A percentile compares a stretch with the other conserved stretches of the same genome.
These are phyloP conservation scores for Fusarium virguliforme DNA, from an alignment of 2,329 filamentous ascomycete species.

Conservation along the genomic window DNA sequence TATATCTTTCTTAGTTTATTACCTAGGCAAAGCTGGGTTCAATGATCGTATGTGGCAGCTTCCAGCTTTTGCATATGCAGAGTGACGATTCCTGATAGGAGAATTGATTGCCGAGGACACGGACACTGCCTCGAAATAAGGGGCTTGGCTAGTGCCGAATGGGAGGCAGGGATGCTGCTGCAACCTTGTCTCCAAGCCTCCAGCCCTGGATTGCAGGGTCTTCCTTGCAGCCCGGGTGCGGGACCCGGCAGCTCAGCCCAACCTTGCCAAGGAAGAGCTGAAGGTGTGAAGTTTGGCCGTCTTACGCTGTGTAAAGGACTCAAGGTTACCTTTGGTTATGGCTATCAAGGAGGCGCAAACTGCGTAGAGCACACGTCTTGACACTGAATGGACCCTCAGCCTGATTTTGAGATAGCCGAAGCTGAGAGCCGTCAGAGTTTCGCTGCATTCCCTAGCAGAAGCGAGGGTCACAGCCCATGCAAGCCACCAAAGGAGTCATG, in stretches of 20 bases:
- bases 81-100: not conserved
- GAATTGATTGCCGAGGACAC: constrained; percentile 5
- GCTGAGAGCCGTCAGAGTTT: not conserved
- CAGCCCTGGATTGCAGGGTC: not conserved
- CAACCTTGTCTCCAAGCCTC: not conserved
- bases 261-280: not conserved
- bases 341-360: not conserved
- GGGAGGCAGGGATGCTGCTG: constrained; percentile 1
- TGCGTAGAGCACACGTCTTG: not conserved
- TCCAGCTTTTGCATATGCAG: no score
- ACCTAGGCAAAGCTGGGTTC: no score
- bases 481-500: constrained; percentile 5
- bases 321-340: constrained; percentile 1
- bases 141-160: constrained; percentile 1
- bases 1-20: no score
- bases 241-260: constrained; percentile 6
- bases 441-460: constrained; percentile 2
- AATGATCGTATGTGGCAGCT: no score
- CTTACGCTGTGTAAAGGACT: not conserved
- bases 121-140: constrained; percentile 3
- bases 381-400: not conserved
- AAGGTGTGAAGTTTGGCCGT: not conserved
- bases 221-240: constrained; percentile 3
- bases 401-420: constrained; percentile 2
- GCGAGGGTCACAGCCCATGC: constrained; percentile 8